A percentile compares a stretch with the other conserved stretches of the same genome.
These are phyloP conservation scores for Salix arbutifolia DNA, from an alignment of 345 rosid species.

Conservation along the genomic window DNA sequence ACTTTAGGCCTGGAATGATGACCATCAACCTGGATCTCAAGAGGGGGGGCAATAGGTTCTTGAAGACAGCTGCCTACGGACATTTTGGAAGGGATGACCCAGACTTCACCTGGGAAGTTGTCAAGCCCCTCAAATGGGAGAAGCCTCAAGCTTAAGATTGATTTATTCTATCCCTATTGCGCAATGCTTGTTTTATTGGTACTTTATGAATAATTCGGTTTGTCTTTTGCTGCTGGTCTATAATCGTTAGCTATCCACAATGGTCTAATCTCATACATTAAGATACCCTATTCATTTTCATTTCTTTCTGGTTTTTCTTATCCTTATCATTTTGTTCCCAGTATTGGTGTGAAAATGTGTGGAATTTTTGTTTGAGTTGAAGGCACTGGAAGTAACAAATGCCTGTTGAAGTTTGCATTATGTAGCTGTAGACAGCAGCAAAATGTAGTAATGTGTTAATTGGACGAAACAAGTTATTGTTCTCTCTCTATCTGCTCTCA, in stretches of 20 bases:
- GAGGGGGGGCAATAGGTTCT: conserved; percentile 53
- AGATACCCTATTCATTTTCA: conserved; percentile 17
- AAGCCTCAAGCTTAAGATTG: conserved; percentile 28
- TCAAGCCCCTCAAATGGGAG: conserved; percentile 42
- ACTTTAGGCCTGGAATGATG: conserved; percentile 54
- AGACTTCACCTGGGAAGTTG: conserved; percentile 56
- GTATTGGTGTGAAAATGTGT: conserved; percentile 13
- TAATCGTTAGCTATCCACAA: neutral
- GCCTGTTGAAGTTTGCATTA: neutral
- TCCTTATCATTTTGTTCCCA: neutral
- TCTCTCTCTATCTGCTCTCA: neutral
- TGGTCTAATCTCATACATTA: conserved; percentile 22
- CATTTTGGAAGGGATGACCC: conserved; percentile 55
- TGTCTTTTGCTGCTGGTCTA: conserved; percentile 15
- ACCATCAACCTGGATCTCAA: conserved; percentile 48
- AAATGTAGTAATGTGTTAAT: conserved; percentile 1
- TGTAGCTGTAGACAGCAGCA: conserved; percentile 7
- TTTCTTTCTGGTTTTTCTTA: neutral
- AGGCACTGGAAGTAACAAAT: conserved; percentile 13
- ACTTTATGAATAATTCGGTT: conserved; percentile 25
- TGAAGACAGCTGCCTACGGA: conserved; percentile 52
- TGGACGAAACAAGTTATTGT: neutral
- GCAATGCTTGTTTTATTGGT: conserved; percentile 2
- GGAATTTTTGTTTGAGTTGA: conserved; percentile 21
- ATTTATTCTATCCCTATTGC: neutral